These are phyloP conservation scores for Diaporthe longicolla DNA, from an alignment of 2,329 filamentous ascomycete genomes.

Conservation along the genomic window DNA sequence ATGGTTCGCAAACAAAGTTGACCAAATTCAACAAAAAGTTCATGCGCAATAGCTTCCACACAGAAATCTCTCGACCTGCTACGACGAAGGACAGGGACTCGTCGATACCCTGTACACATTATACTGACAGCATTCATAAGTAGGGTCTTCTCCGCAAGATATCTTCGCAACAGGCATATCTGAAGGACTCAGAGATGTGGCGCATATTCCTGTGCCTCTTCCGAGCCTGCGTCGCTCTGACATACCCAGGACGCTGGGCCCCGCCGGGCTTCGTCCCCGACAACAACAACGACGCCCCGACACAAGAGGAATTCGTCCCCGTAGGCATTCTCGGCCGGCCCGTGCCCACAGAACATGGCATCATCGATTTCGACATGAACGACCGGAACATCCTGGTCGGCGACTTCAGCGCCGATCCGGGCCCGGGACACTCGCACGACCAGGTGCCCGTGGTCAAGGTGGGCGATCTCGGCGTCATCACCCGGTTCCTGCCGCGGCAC, in stretches of 20 bases:
- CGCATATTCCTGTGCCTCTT: constrained; percentile 25
- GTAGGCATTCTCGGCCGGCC: background rate
- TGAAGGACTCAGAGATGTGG: constrained; percentile 21
- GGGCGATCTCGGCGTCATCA: constrained; percentile 25
- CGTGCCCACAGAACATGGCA: background rate
- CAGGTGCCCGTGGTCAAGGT: constrained; percentile 19
- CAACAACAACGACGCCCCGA: background rate
- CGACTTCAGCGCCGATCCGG: background rate
- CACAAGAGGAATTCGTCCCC: constrained; percentile 22
- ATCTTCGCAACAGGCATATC: background rate
- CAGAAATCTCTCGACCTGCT: background rate
- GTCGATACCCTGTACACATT: background rate
- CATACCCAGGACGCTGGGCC: background rate
- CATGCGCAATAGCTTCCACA: background rate
- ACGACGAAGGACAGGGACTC: background rate
- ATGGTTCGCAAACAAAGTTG: background rate
- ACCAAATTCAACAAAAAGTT: too few species aligned
- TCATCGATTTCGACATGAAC: constrained; percentile 33
- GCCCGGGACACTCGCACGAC: constrained; percentile 7
- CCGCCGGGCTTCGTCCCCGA: background rate
- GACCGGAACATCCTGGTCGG: constrained; percentile 36
- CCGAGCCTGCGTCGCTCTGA: constrained; percentile 30
- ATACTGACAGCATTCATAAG: background rate
- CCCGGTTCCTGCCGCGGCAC: background rate
- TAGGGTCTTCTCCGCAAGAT: constrained; percentile 31